Base-by-base conservation (phyloP, 1,284 basidiomycete genomes). In the Moesziomyces aphidis region DNA sequence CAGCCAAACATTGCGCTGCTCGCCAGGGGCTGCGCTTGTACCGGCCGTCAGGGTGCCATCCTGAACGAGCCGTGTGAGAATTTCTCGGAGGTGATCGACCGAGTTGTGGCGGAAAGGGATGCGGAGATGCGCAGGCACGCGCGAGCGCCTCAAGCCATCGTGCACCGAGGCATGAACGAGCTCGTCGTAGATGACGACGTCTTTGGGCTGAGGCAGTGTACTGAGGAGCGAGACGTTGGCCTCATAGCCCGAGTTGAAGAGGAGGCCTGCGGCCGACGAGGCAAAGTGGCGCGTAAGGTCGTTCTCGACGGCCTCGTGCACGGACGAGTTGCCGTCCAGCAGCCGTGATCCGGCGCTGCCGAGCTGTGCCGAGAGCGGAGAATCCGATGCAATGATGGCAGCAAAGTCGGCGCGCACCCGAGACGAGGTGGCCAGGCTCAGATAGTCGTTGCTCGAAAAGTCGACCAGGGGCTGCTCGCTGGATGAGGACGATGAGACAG, bases 241-340 rank as follows among this genome's bases (percentile, higher is more conserved):
- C 85, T 97, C 95, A 85, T 92, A 97, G 0, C 95, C 96, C 0
- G 93, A 94, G 85, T 95, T 96, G 89, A 97, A 97, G 19, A 98
- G 88, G 13, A 98, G 87, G 0, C 77, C 76, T 1, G 92, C 93
- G 0, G 89, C 86, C 13, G 66, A 55, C 5, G 76, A 65, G 8
- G 57, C 58, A 60, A 84, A 82, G 50, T 79, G 73, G 7, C 21
- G 6, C 1, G 77, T 74, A 7, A 83, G 63, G 6, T 76, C 60
- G 21, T 26, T n/a, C 51, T 84, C 83, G 11, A 82, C 61, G 42
- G 45, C 17, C 59, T 79, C 72, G 48, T 80, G 76, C 21, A 64
- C 45, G 21, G 55, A 36, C n/a, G 78, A 77, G 82, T 94, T 93
- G 36, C 89, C 89, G 63, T 94, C 92, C n/a, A 97, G 89, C 0